phyloP scores from a whole-genome alignment of 306 rosid genomes.

The Parietaria judaica region DNA sequence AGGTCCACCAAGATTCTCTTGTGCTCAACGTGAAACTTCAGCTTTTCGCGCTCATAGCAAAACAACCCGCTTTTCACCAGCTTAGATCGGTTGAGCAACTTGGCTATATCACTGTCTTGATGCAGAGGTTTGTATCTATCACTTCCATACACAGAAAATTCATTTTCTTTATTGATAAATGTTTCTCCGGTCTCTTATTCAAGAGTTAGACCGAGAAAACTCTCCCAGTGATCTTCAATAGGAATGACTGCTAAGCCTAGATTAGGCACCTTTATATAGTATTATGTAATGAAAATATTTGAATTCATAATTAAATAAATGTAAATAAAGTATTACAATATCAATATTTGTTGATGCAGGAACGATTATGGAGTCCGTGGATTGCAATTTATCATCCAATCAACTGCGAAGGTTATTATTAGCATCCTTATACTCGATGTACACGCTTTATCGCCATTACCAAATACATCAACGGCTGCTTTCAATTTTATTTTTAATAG shows the following conservation, averaged over 20 bases:
- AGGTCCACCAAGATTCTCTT: conserved; percentile 85
- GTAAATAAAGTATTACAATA: too few species aligned
- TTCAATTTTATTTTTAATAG: conserved; percentile 29
- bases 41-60: conserved; percentile 74
- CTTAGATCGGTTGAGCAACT: conserved; percentile 96
- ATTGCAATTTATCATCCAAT: conserved; percentile 71
- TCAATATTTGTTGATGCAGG: conserved; percentile 29
- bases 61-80: conserved; percentile 93
- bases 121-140: conserved; percentile 48
- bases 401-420: conserved; percentile 67
- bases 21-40: conserved; percentile 84
- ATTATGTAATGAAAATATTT: too few species aligned
- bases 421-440: conserved; percentile 9
- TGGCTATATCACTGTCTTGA: conserved; percentile 70
- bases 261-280: too few species aligned
- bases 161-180: not conserved
- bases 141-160: conserved; percentile 3
- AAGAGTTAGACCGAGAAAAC: too few species aligned
- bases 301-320: too few species aligned
- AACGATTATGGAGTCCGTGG: conserved; percentile 78
- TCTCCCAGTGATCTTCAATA: too few species aligned
- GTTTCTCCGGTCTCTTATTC: too few species aligned
- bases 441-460: conserved; percentile 5
- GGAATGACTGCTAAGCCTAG: too few species aligned
- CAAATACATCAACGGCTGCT: conserved; percentile 12